phyloP scores from a whole-genome alignment of 345 rosid genomes.

The Eucalyptus marginata region DNA sequence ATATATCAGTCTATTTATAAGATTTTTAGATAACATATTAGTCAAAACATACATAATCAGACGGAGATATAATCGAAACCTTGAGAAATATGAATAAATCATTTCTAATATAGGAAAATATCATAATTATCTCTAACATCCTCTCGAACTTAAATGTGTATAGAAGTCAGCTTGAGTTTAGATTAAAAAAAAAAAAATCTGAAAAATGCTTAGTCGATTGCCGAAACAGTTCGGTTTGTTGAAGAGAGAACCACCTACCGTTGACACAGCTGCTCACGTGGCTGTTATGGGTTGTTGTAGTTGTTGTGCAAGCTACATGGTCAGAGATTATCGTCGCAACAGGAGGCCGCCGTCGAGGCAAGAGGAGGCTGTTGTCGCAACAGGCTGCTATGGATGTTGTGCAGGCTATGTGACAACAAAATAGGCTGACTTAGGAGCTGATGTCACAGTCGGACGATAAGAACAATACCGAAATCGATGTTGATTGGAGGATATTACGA shows the following conservation, averaged over 20 bases:
- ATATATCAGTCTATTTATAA: neutral
- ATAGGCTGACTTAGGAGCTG: neutral
- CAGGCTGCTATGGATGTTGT: neutral
- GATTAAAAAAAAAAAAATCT: neutral
- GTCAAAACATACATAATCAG: neutral
- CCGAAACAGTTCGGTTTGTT: neutral
- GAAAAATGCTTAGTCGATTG: neutral
- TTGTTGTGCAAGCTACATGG: neutral
- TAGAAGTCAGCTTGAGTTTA: neutral
- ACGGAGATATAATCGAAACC: rapidly evolving
- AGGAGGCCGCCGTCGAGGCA: neutral
- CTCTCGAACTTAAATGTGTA: neutral
- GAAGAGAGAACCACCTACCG: neutral
- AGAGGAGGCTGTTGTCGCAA: neutral
- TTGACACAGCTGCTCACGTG: neutral
- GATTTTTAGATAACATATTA: neutral
- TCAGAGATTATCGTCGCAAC: neutral
- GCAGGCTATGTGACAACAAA: neutral
- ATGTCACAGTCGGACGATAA: neutral
- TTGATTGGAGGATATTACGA: neutral
- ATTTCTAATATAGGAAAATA: neutral
- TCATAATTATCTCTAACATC: neutral
- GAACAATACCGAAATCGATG: neutral
- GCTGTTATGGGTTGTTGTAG: neutral
- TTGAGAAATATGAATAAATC: neutral